phyloP scores from a whole-genome alignment of 2,329 filamentous ascomycete species.

The Colletotrichum sidae region DNA sequence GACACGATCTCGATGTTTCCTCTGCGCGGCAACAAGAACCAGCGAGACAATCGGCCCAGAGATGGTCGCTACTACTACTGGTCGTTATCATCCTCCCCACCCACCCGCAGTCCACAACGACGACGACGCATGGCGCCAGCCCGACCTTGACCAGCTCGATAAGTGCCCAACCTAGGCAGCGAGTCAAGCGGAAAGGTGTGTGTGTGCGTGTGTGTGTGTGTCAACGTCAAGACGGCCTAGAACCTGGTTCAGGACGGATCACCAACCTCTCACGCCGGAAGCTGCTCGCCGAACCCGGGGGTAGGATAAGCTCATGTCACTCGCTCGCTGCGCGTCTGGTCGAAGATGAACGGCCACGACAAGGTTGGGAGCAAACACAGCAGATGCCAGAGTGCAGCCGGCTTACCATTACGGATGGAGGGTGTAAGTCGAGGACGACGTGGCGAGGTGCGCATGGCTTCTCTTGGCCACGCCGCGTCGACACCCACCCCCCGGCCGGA shows the following conservation, averaged over 20 bases:
- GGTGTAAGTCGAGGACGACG: conserved; percentile 12
- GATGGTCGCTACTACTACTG: not conserved
- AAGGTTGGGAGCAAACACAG: not conserved
- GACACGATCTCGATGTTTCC: conserved; percentile 11
- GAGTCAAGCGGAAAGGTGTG: not conserved
- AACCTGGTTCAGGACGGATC: conserved; percentile 8
- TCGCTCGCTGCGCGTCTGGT: conserved; percentile 15
- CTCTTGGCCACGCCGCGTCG: conserved; percentile 25
- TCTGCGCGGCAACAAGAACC: too few species aligned
- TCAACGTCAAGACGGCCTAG: not conserved
- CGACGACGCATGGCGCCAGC: not conserved
- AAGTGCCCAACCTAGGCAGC: conserved; percentile 4
- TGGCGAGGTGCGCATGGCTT: conserved; percentile 18
- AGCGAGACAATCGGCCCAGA: too few species aligned
- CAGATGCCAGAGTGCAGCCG: too few species aligned
- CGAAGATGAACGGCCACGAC: not conserved
- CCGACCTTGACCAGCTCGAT: conserved; percentile 8
- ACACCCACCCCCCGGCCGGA: conserved; percentile 19
- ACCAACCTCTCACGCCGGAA: not conserved
- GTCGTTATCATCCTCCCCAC: not conserved
- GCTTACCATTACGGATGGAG: conserved; percentile 17
- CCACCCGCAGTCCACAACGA: not conserved
- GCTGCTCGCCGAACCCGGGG: conserved; percentile 7
- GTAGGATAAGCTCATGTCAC: not conserved
- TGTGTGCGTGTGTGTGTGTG: not conserved